A percentile compares a stretch with the other conserved stretches of the same genome.
Evolutionary conservation across 345 rosid species (phyloP).

Genomic region (Salix koriyanagi): DNA sequence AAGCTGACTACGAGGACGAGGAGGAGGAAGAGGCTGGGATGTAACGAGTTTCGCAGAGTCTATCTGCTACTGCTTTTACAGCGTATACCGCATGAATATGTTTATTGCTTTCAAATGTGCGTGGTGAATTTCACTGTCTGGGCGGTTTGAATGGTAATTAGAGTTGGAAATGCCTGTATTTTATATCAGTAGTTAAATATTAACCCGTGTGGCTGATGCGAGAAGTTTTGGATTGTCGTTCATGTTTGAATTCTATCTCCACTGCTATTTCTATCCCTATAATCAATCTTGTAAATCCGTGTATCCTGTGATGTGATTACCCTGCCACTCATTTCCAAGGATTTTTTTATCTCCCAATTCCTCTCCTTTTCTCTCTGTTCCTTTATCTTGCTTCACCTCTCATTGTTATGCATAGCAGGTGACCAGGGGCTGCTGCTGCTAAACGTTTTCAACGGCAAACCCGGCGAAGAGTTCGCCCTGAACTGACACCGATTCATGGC

Average conservation of each 20-base stretch:
- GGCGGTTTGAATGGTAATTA: not conserved
- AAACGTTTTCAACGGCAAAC: not conserved
- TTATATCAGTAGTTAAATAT: not conserved
- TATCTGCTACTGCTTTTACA: not conserved
- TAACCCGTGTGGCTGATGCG: not conserved
- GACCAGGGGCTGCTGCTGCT: not conserved
- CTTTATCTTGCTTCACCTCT: not conserved
- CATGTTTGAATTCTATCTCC: not conserved
- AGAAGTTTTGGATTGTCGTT: not conserved
- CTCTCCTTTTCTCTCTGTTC: not conserved
- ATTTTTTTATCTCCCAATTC: not conserved
- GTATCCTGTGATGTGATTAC: not conserved
- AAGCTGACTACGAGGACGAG: slow-evolving; percentile 15
- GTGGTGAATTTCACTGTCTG: not conserved
- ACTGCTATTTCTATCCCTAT: not conserved
- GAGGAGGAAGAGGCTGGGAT: slow-evolving; percentile 16
- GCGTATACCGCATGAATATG: not conserved
- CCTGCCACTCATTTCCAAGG: not conserved
- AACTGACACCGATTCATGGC: too few relatives aligned
- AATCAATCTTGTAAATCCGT: not conserved
- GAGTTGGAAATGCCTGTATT: not conserved
- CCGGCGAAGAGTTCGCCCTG: not conserved
- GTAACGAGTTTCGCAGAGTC: not conserved
- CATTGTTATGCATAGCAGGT: not conserved
- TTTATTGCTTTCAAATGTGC: not conserved